Evolutionary conservation across 129 eudicot genomes (phyloP).

Genomic region (Pittosporum tobira): DNA sequence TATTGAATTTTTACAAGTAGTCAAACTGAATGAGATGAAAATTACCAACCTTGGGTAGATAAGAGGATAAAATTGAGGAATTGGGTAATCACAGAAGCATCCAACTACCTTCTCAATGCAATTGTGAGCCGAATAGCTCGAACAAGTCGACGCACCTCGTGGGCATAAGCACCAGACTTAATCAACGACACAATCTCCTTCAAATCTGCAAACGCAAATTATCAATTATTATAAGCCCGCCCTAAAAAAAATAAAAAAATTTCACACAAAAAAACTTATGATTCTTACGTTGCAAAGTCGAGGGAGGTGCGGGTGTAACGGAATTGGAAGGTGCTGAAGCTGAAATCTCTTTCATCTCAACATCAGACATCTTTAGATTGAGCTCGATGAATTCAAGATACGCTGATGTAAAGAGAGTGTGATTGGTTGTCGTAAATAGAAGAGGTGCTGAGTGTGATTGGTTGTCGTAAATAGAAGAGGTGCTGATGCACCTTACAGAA

Average conservation of each 20-base stretch:
- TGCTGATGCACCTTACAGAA: too few relatives aligned
- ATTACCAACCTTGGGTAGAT: constrained; percentile 54
- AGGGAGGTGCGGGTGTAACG: constrained; percentile 29
- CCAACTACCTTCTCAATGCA: constrained; percentile 57
- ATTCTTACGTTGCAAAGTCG: constrained; percentile 57
- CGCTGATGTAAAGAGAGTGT: too few relatives aligned
- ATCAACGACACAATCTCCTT: constrained; percentile 64
- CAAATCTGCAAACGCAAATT: constrained; percentile 55
- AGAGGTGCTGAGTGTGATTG: too few relatives aligned
- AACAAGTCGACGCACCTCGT: constrained; percentile 66
- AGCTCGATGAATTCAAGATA: too few relatives aligned
- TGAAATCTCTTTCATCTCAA: constrained; percentile 81
- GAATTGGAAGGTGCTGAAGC: constrained; percentile 56
- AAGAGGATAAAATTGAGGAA: constrained; percentile 59
- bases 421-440: too few relatives aligned
- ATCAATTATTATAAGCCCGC: too few relatives aligned
- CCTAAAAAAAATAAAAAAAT: background rate
- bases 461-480: too few relatives aligned
- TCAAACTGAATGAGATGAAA: background rate
- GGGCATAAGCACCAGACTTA: constrained; percentile 70
- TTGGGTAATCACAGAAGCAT: constrained; percentile 46
- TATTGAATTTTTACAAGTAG: too few relatives aligned
- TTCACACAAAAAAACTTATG: background rate
- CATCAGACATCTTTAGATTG: constrained; percentile 61
- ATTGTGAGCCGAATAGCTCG: constrained; percentile 78